phyloP scores from a whole-genome alignment of 352 stramenopile species.

The Phytophthora fragariaefolia region DNA sequence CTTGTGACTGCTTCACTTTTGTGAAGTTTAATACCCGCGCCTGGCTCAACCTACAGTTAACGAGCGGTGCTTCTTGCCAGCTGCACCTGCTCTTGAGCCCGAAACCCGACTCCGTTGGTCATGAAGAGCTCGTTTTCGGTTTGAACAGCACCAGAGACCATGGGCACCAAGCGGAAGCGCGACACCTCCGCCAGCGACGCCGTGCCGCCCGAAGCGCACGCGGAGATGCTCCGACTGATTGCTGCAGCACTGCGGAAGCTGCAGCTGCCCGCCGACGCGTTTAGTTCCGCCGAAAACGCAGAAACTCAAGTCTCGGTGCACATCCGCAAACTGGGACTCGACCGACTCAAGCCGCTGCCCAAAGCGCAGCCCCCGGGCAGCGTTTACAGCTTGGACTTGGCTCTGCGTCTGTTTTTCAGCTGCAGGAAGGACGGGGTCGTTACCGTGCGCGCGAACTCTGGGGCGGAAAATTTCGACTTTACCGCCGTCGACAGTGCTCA shows the following conservation, averaged over 20 bases:
- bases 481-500: slow-evolving; percentile 29
- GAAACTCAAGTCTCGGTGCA: neutral
- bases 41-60: too few species aligned
- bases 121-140: slow-evolving; percentile 5
- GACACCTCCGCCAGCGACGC: slow-evolving; percentile 4
- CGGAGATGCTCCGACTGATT: slow-evolving; percentile 26
- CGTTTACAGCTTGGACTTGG: slow-evolving; percentile 39
- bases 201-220: slow-evolving; percentile 16
- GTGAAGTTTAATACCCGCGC: neutral
- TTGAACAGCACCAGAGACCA: slow-evolving; percentile 12
- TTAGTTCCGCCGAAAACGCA: slow-evolving; percentile 8
- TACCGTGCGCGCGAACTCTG: slow-evolving; percentile 16
- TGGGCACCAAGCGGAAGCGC: slow-evolving; percentile 39
- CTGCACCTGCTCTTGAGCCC: slow-evolving; percentile 8
- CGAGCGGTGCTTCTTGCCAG: neutral
- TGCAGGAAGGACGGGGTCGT: slow-evolving; percentile 20
- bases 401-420: slow-evolving; percentile 38
- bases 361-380: slow-evolving; percentile 35
- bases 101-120: slow-evolving; percentile 11
- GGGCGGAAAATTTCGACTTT: slow-evolving; percentile 23
- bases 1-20: too few species aligned
- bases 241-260: slow-evolving; percentile 11
- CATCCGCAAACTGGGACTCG: slow-evolving; percentile 23
- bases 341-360: slow-evolving; percentile 34
- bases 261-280: slow-evolving; percentile 21